Percentiles rank a stretch among this genome's conserved stretches.
Conservation (phyloP, 2,329 filamentous ascomycete genomes). For the Botrytis squamosa region DNA sequence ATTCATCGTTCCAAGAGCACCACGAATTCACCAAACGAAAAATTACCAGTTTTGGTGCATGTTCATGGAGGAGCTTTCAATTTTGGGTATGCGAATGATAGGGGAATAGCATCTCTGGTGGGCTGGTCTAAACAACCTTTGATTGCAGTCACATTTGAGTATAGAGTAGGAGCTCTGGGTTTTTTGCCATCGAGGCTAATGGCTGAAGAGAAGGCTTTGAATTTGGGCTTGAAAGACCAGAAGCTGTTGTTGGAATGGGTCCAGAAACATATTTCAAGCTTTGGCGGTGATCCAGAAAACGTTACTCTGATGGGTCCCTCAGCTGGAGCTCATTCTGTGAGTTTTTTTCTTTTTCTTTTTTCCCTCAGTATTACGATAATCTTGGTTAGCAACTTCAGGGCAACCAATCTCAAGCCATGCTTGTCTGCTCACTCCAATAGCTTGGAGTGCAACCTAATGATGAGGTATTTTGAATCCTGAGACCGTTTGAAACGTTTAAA, state of each 20-base stretch:
- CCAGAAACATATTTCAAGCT: constrained; percentile 54
- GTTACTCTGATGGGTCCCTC: constrained; percentile 62
- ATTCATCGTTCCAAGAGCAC: constrained; percentile 43
- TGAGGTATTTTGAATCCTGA: not conserved
- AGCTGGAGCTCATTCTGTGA: constrained; percentile 61
- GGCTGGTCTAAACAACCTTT: constrained; percentile 52
- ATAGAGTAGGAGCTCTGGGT: constrained; percentile 65
- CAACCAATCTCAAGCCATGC: not conserved
- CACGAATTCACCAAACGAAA: constrained; percentile 29
- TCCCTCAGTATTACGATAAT: not conserved
- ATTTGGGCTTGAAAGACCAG: constrained; percentile 65
- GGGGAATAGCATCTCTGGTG: constrained; percentile 56
- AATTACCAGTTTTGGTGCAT: constrained; percentile 56
- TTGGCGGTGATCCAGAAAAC: constrained; percentile 58
- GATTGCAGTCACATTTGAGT: constrained; percentile 59
- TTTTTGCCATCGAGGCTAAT: constrained; percentile 62
- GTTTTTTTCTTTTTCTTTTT: constrained; percentile 24
- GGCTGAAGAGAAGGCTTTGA: constrained; percentile 55
- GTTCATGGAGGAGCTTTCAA: constrained; percentile 65
- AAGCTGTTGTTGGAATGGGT: constrained; percentile 59
- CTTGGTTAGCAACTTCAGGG: not conserved
- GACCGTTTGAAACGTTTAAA: not conserved
- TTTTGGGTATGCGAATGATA: constrained; percentile 45
- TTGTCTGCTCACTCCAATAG: not conserved
- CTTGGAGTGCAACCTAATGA: not conserved